Percentiles rank a stretch among this genome's conserved stretches.
These are phyloP conservation scores for Penstemon davidsonii DNA, from an alignment of 257 asterid species.

Conservation along the genomic window DNA sequence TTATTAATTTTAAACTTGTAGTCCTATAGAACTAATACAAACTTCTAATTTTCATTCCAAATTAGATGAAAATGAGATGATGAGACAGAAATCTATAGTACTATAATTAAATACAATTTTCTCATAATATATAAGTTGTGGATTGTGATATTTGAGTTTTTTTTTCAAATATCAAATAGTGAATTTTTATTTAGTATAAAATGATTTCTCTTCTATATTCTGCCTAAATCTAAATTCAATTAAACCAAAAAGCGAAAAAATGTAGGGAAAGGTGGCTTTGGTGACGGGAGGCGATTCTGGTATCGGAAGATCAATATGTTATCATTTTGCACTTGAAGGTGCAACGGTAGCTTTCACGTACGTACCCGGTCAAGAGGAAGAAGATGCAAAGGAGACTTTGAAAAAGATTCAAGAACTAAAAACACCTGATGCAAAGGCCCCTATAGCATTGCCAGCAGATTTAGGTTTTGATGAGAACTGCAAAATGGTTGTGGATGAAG, in stretches of 20 bases:
- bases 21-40: too few species aligned
- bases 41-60: too few species aligned
- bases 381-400: slow-evolving; percentile 50
- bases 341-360: slow-evolving; percentile 61
- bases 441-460: slow-evolving; percentile 46
- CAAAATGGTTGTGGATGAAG: slow-evolving; percentile 49
- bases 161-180: too few species aligned
- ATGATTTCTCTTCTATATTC: too few species aligned
- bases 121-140: too few species aligned
- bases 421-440: slow-evolving; percentile 42
- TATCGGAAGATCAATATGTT: slow-evolving; percentile 55
- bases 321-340: slow-evolving; percentile 50
- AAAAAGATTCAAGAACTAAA: slow-evolving; percentile 37
- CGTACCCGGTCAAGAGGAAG: slow-evolving; percentile 42
- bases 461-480: slow-evolving; percentile 56
- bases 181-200: too few species aligned
- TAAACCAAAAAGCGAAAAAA: not conserved
- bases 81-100: too few species aligned
- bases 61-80: too few species aligned
- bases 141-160: too few species aligned
- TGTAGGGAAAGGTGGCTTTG: slow-evolving; percentile 54
- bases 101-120: too few species aligned
- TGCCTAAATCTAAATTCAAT: not conserved
- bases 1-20: too few species aligned
- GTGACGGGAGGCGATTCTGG: slow-evolving; percentile 64